phyloP scores from a whole-genome alignment of 495 filamentous ascomycete species.

The Thozetella sp. region DNA sequence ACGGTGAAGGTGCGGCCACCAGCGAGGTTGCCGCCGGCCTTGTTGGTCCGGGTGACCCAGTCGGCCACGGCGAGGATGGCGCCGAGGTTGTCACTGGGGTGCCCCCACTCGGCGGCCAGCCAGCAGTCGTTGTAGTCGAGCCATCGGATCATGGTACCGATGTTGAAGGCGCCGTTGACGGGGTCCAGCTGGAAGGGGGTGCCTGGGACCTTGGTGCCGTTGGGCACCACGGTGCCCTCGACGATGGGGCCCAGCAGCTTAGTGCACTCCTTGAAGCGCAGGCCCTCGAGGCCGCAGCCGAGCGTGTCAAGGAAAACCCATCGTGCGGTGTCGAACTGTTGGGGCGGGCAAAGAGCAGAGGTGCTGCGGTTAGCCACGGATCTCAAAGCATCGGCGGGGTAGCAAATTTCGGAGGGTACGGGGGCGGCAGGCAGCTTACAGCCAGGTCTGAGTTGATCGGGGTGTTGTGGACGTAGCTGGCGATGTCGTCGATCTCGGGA shows the following conservation, averaged over 20 bases:
- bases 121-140: conserved; percentile 99
- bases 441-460: conserved; percentile 89
- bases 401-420: conserved; percentile 1
- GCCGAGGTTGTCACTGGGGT: conserved; percentile 95
- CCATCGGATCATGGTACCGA: conserved; percentile 97
- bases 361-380: conserved; percentile 25
- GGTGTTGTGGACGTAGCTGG: conserved; percentile 89
- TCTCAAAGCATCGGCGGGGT: neutral
- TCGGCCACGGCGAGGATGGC: conserved; percentile 95
- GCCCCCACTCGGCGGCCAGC: conserved; percentile 98
- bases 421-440: conserved; percentile 54
- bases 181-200: conserved; percentile 95
- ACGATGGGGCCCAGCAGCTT: conserved; percentile 96
- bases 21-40: conserved; percentile 82
- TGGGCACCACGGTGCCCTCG: conserved; percentile 86
- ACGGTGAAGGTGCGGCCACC: conserved; percentile 85
- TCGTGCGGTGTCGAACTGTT: conserved; percentile 88
- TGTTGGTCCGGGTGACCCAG: conserved; percentile 96
- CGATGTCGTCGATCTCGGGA: conserved; percentile 92
- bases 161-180: conserved; percentile 96
- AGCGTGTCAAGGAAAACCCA: conserved; percentile 93
- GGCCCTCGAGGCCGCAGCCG: conserved; percentile 92
- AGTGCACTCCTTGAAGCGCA: conserved; percentile 93
- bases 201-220: conserved; percentile 89
- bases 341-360: neutral